A percentile compares a stretch with the other conserved stretches of the same genome.
Conservation (phyloP, 352 stramenopile genomes). For the Globisporangium takayamanum region DNA sequence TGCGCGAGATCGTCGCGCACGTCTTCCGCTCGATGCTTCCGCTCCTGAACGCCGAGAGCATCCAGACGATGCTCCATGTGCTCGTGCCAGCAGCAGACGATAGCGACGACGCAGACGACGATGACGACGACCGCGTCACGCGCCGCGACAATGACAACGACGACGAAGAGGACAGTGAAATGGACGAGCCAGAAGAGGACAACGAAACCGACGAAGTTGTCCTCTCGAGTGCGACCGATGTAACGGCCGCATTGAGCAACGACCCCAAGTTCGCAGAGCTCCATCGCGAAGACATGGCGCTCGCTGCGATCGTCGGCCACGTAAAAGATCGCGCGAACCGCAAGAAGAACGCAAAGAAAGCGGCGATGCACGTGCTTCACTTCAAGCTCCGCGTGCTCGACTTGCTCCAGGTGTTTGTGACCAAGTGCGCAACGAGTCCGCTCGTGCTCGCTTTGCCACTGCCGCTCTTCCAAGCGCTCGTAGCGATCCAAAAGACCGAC, state of each 20-base stretch:
- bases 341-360: slow-evolving; percentile 72
- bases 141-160: slow-evolving; percentile 20
- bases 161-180: slow-evolving; percentile 31
- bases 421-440: slow-evolving; percentile 19
- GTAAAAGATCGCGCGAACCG: slow-evolving; percentile 63
- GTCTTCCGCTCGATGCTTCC: slow-evolving; percentile 73
- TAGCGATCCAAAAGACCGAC: slow-evolving; percentile 45
- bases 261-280: slow-evolving; percentile 61
- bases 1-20: slow-evolving; percentile 79
- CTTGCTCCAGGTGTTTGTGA: slow-evolving; percentile 65
- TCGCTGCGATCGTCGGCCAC: slow-evolving; percentile 75
- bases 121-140: slow-evolving; percentile 17
- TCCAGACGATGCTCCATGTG: slow-evolving; percentile 71
- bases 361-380: slow-evolving; percentile 65
- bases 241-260: slow-evolving; percentile 49
- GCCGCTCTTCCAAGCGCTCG: slow-evolving; percentile 57
- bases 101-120: slow-evolving; percentile 24
- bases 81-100: slow-evolving; percentile 33
- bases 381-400: slow-evolving; percentile 84
- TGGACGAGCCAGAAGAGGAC: slow-evolving; percentile 16
- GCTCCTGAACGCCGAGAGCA: slow-evolving; percentile 46
- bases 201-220: slow-evolving; percentile 44
- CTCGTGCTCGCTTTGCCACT: slow-evolving; percentile 45
- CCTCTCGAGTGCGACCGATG: slow-evolving; percentile 45
- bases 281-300: slow-evolving; percentile 69